These are phyloP conservation scores for Flaveria linearis DNA, from an alignment of 129 eudicot species.

Conservation along the genomic window DNA sequence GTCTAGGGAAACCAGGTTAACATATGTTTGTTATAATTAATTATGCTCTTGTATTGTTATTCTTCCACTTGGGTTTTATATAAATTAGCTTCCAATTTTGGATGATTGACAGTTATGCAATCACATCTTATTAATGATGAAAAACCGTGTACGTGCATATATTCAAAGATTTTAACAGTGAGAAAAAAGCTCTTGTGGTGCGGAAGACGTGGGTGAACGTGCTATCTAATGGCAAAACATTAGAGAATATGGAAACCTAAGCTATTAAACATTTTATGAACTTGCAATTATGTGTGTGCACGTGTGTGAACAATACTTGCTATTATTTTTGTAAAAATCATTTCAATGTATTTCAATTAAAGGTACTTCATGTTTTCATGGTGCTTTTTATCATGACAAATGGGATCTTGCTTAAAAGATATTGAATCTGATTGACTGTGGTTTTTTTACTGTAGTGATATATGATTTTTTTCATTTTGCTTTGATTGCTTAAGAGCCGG, in stretches of 20 bases:
- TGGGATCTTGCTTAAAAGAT: not conserved
- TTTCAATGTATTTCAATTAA: too few species aligned
- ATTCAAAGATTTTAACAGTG: slow-evolving; percentile 52
- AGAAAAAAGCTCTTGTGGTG: slow-evolving; percentile 85
- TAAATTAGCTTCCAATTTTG: too few species aligned
- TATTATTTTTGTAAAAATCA: not conserved
- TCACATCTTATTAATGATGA: too few species aligned
- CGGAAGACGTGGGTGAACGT: slow-evolving; percentile 65
- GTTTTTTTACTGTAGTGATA: not conserved
- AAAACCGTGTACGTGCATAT: not conserved
- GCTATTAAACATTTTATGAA: slow-evolving; percentile 20
- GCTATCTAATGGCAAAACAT: slow-evolving; percentile 58
- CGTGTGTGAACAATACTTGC: too few species aligned
- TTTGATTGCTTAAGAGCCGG: too few species aligned
- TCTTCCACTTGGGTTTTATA: too few species aligned
- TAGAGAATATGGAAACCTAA: slow-evolving; percentile 50
- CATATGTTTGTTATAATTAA: too few species aligned
- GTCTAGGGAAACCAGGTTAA: too few species aligned
- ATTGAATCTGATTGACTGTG: not conserved
- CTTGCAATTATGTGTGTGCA: too few species aligned
- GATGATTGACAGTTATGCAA: too few species aligned
- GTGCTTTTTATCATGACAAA: not conserved
- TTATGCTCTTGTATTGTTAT: too few species aligned
- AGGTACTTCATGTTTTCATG: not conserved
- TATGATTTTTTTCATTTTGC: too few species aligned